These are phyloP conservation scores for Diaporthe citrichinensis DNA, from an alignment of 2,329 filamentous ascomycete species.

Conservation along the genomic window DNA sequence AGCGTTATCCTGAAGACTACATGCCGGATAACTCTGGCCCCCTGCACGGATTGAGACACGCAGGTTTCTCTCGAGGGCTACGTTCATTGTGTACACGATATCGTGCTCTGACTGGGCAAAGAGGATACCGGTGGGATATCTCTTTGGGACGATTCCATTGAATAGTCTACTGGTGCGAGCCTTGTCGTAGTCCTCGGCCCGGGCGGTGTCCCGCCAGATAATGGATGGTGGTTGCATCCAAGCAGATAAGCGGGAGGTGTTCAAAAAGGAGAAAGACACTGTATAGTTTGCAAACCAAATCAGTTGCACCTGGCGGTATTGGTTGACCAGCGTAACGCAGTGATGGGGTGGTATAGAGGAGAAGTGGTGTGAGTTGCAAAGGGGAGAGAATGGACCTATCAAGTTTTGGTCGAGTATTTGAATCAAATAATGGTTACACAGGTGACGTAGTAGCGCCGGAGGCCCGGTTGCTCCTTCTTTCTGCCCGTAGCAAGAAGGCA, in stretches of 20 bases:
- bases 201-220: not conserved
- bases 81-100: not conserved
- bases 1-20: conserved; percentile 11
- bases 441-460: no score
- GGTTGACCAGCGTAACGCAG: not conserved
- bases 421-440: no score
- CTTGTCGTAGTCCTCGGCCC: not conserved
- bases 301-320: not conserved
- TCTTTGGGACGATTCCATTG: not conserved
- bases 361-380: no score
- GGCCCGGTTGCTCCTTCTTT: no score
- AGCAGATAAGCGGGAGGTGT: not conserved
- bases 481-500: no score
- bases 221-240: not conserved
- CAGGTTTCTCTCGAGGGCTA: not conserved
- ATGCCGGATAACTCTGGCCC: conserved; percentile 6
- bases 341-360: not conserved
- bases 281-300: not conserved
- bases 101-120: conserved; percentile 5
- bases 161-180: conserved; percentile 3
- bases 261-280: not conserved
- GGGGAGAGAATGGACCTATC: no score
- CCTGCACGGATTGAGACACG: conserved; percentile 10
- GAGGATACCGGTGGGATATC: not conserved
- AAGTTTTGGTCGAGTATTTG: no score